Conservation (phyloP, 129 eudicot species). For the Saussurea involucrata region DNA sequence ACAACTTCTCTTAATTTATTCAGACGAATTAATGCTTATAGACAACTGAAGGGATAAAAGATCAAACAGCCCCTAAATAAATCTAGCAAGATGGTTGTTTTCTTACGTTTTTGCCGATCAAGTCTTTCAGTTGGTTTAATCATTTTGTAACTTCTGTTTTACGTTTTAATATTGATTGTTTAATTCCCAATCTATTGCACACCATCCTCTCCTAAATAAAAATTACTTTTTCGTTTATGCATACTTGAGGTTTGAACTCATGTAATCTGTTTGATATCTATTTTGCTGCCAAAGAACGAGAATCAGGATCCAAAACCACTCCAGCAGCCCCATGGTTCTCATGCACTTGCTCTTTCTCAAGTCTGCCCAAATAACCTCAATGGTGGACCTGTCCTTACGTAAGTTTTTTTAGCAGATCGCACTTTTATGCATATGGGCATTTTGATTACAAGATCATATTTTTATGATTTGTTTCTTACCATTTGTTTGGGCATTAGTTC, state of each 20-base stretch:
- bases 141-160: neutral
- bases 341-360: slow-evolving; percentile 77
- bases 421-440: neutral
- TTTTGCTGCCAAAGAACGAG: slow-evolving; percentile 39
- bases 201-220: neutral
- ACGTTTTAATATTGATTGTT: neutral
- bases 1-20: too few relatives aligned
- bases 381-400: slow-evolving; percentile 81
- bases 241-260: neutral
- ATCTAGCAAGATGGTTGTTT: neutral
- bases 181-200: neutral
- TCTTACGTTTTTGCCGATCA: neutral
- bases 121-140: neutral
- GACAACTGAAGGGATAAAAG: too few relatives aligned
- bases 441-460: neutral
- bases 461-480: neutral
- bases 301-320: slow-evolving; percentile 70
- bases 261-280: neutral
- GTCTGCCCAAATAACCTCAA: slow-evolving; percentile 77
- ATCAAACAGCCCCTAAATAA: too few relatives aligned
- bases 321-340: slow-evolving; percentile 78
- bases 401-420: slow-evolving; percentile 26
- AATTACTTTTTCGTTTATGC: neutral
- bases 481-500: too few relatives aligned
- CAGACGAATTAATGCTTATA: too few relatives aligned